Evolutionary conservation across 2,329 filamentous ascomycete genomes (phyloP).

Genomic region (Arachnopeziza araneosa): DNA sequence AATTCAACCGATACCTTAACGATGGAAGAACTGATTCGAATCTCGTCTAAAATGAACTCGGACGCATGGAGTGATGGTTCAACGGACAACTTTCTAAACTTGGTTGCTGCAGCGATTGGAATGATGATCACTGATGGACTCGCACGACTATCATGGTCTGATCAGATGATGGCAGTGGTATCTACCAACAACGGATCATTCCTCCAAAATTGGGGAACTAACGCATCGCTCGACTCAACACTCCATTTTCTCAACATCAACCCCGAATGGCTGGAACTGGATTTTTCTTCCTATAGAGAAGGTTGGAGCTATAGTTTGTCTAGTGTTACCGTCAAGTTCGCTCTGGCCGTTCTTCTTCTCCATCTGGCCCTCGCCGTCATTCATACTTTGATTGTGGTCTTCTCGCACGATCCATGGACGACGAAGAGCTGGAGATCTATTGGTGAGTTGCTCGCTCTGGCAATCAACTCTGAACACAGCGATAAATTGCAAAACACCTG

Average conservation of each 20-base stretch:
- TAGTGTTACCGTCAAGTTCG: neutral
- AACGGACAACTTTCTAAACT: neutral
- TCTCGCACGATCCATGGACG: neutral
- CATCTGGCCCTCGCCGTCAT: neutral
- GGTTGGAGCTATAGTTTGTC: neutral
- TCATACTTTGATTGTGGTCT: neutral
- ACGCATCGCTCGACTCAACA: neutral
- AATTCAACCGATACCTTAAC: neutral
- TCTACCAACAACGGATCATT: neutral
- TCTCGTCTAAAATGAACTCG: neutral
- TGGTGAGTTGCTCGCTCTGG: neutral
- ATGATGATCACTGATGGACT: neutral
- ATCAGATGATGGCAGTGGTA: neutral
- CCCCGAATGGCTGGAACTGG: neutral
- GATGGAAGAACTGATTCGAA: neutral
- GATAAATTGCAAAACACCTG: neutral
- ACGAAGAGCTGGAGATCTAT: neutral
- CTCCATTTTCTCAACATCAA: neutral
- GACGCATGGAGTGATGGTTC: neutral
- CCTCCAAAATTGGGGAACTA: neutral
- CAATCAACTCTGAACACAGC: neutral
- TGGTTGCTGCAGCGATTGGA: neutral
- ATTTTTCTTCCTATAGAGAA: neutral
- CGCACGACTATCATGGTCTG: neutral
- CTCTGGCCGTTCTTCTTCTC: neutral